phyloP scores from a whole-genome alignment of 202 grass and related monocot species.

The Carex sylvatica region DNA sequence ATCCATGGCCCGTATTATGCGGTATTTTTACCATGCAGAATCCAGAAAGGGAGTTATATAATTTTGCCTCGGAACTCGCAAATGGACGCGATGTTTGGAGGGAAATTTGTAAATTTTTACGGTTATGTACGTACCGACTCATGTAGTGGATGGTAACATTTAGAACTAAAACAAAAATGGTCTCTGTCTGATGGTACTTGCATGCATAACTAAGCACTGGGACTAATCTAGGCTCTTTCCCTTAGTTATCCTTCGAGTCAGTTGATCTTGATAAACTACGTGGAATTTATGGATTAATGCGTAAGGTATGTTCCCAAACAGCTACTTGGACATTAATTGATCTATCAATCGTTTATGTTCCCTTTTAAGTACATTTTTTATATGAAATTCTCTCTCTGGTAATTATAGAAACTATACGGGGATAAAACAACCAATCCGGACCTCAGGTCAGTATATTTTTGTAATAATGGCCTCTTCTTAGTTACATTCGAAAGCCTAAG shows the following conservation, averaged over 20 bases:
- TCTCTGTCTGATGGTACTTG: not conserved
- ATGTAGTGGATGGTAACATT: not conserved
- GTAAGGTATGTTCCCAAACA: conserved; percentile 48
- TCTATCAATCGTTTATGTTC: conserved; percentile 17
- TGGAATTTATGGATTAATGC: conserved; percentile 65
- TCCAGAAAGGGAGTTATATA: no score
- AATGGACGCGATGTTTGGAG: no score
- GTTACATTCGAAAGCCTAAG: not conserved
- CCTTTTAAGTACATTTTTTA: conserved; percentile 7
- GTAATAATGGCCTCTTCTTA: conserved; percentile 27
- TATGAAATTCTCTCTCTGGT: conserved; percentile 5
- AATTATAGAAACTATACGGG: conserved; percentile 23
- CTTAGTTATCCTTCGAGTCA: conserved; percentile 66
- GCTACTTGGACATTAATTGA: conserved; percentile 24
- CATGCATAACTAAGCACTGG: conserved; percentile 5
- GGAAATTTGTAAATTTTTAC: no score
- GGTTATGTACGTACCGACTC: no score
- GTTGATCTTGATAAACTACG: conserved; percentile 43
- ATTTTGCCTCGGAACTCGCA: no score
- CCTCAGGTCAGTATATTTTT: conserved; percentile 54
- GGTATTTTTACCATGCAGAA: no score
- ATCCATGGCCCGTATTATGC: no score
- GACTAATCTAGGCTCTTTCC: conserved; percentile 20
- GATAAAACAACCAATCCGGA: not conserved
- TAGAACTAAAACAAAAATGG: conserved; percentile 25